Evolutionary conservation across 179 eudicot species (phyloP).

Genomic region (Dionaea muscipula): DNA sequence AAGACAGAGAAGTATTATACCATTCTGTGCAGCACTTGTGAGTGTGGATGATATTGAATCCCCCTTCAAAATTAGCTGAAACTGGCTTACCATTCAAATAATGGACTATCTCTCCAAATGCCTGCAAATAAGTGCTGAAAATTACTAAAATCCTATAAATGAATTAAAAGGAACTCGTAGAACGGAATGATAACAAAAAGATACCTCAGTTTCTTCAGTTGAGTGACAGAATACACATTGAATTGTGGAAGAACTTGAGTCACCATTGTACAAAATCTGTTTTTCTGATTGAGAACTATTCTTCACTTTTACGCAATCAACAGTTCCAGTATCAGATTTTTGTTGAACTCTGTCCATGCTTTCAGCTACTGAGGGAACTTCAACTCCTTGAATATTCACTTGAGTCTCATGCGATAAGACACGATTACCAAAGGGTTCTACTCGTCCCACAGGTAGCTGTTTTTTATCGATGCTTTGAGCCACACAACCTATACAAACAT

Average conservation of each 20-base stretch:
- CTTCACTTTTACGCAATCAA: constrained; percentile 11
- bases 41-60: constrained; percentile 38
- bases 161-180: not conserved
- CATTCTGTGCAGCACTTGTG: constrained; percentile 82
- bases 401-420: constrained; percentile 12
- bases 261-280: constrained; percentile 39
- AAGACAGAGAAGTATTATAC: constrained; percentile 31
- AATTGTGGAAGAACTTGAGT: constrained; percentile 11
- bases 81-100: constrained; percentile 63
- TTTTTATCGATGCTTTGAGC: constrained; percentile 10
- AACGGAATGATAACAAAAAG: not conserved
- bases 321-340: constrained; percentile 6
- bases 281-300: constrained; percentile 11
- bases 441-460: constrained; percentile 16
- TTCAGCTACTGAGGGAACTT: constrained; percentile 17
- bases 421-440: constrained; percentile 12
- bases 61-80: constrained; percentile 29
- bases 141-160: not conserved
- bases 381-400: constrained; percentile 9
- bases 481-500: constrained; percentile 7
- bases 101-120: constrained; percentile 58
- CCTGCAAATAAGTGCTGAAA: constrained; percentile 23
- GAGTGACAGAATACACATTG: constrained; percentile 74
- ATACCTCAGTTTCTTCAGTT: constrained; percentile 55
- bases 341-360: constrained; percentile 6